Evolutionary conservation across 306 rosid genomes (phyloP).

Genomic region (Quercus aquifolioides): DNA sequence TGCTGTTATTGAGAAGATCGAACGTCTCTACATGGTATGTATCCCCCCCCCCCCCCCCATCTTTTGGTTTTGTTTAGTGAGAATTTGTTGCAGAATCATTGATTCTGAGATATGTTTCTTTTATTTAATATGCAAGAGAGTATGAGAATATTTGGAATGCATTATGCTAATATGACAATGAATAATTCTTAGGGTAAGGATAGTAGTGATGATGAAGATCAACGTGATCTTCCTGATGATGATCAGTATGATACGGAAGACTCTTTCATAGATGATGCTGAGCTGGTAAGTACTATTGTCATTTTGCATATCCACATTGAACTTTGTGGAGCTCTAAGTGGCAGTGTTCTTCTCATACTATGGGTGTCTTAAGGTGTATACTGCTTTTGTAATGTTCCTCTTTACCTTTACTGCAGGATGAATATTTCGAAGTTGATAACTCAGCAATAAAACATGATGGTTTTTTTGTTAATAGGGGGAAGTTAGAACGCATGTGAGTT

Average conservation of each 20-base stretch:
- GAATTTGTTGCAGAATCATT: background rate
- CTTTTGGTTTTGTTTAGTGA: background rate
- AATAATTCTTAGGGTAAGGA: conserved; percentile 75
- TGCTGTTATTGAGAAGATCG: conserved; percentile 98
- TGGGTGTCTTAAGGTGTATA: conserved; percentile 1
- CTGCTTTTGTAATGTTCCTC: conserved; percentile 12
- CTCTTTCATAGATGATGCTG: conserved; percentile 96
- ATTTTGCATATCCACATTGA: conserved; percentile 26
- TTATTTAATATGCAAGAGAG: background rate
- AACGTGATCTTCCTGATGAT: conserved; percentile 74
- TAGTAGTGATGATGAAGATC: conserved; percentile 92
- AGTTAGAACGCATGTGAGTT: conserved; percentile 87
- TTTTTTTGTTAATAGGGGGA: conserved; percentile 92
- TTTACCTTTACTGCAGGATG: conserved; percentile 69
- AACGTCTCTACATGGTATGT: conserved; percentile 85
- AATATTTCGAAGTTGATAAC: conserved; percentile 92
- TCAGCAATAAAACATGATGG: conserved; percentile 92
- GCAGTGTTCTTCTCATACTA: conserved; percentile 1
- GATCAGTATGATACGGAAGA: conserved; percentile 99
- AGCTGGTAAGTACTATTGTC: conserved; percentile 64
- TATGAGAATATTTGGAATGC: background rate
- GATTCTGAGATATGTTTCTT: conserved; percentile 9
- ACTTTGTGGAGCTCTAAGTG: conserved; percentile 19
- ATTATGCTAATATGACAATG: background rate
- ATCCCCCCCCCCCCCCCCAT: too few species aligned